phyloP scores from a whole-genome alignment of 805 yeast genomes.

The Zygotorulaspora sp. region DNA sequence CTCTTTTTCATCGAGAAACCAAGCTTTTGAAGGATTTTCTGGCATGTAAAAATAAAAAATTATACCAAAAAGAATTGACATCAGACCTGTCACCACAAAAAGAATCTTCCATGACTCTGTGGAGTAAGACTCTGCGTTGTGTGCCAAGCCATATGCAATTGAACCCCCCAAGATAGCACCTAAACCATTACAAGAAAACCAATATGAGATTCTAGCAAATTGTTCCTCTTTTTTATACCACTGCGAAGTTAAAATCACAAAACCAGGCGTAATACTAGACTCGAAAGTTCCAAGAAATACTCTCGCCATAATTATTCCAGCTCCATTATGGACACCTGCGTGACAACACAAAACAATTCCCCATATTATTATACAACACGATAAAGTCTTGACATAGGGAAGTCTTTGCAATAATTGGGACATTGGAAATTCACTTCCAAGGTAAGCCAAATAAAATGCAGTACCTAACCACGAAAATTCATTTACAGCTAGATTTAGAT shows the following conservation, averaged over 20 bases:
- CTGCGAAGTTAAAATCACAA: conserved; percentile 8
- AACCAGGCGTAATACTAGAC: conserved; percentile 9
- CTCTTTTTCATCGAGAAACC: conserved; percentile 45
- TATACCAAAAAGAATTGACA: conserved; percentile 8
- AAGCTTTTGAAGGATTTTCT: conserved; percentile 48
- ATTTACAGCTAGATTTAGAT: conserved; percentile 5
- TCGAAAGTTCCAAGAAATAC: conserved; percentile 8
- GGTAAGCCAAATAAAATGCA: conserved; percentile 11
- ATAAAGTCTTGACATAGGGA: conserved; percentile 6
- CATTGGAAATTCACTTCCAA: conserved; percentile 7
- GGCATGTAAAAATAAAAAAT: conserved; percentile 44
- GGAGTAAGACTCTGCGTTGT: conserved; percentile 7
- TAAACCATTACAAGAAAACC: conserved; percentile 9
- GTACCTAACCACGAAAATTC: conserved; percentile 13
- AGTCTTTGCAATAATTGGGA: conserved; percentile 7
- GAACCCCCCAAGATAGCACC: conserved; percentile 6
- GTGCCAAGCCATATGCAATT: conserved; percentile 8
- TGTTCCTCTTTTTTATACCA: conserved; percentile 9
- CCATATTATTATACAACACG: conserved; percentile 7
- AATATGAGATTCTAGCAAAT: conserved; percentile 7
- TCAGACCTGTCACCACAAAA: conserved; percentile 8
- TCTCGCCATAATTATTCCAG: conserved; percentile 8
- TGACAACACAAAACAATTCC: conserved; percentile 7
- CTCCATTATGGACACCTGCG: conserved; percentile 7
- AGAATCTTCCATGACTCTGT: conserved; percentile 9